These are phyloP conservation scores for Aspergillus affinis DNA, from an alignment of 495 filamentous ascomycete species.

Conservation along the genomic window DNA sequence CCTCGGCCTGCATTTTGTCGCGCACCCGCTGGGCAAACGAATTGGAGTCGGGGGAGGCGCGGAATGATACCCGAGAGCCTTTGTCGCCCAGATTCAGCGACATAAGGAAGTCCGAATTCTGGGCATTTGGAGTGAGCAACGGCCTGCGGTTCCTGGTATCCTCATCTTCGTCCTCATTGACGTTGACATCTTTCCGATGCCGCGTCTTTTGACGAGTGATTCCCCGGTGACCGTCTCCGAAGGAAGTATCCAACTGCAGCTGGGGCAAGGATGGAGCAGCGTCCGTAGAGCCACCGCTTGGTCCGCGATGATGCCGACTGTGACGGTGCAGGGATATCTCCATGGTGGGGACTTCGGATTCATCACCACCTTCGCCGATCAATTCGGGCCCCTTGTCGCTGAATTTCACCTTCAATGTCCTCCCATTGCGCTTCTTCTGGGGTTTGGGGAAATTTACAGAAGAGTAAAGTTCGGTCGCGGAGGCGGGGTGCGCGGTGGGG, in stretches of 20 bases:
- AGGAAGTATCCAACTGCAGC: constrained; percentile 43
- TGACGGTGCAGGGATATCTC: constrained; percentile 62
- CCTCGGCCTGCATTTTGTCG: constrained; percentile 71
- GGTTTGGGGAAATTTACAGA: constrained; percentile 21
- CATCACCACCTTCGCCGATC: constrained; percentile 87
- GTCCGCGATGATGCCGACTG: constrained; percentile 35
- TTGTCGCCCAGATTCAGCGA: constrained; percentile 31
- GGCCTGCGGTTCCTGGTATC: constrained; percentile 24
- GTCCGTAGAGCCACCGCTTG: constrained; percentile 11
- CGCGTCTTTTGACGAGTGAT: constrained; percentile 8
- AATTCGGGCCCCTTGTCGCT: constrained; percentile 64
- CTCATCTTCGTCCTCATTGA: constrained; percentile 16
- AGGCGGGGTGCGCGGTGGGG: constrained; percentile 19
- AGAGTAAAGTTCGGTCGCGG: constrained; percentile 18
- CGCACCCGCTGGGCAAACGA: constrained; percentile 57
- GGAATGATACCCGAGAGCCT: constrained; percentile 44
- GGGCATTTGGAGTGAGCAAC: constrained; percentile 30
- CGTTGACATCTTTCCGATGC: constrained; percentile 17
- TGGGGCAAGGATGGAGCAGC: constrained; percentile 13
- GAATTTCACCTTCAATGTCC: constrained; percentile 72
- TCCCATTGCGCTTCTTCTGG: constrained; percentile 45
- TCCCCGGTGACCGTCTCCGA: constrained; percentile 27
- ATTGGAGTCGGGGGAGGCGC: constrained; percentile 40
- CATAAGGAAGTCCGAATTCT: constrained; percentile 41
- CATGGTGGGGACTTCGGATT: constrained; percentile 64